phyloP scores from a whole-genome alignment of 805 yeast genomes.

The Candida fluviatilis region DNA sequence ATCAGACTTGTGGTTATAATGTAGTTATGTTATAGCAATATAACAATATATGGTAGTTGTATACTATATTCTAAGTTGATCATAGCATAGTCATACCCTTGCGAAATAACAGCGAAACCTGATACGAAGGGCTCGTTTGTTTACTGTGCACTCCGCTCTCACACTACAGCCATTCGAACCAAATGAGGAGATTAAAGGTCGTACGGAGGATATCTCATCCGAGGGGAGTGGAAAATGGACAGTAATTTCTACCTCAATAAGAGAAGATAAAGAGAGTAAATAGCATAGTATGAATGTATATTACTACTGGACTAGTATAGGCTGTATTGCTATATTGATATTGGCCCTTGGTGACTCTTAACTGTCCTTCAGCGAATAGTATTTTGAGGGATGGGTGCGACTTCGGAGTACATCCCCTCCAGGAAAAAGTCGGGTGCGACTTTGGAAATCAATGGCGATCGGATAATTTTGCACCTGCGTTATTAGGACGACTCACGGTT shows the following conservation, averaged over 20 bases:
- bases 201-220: not conserved
- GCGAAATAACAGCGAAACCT: too few species aligned
- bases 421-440: constrained; percentile 1
- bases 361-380: not conserved
- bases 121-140: too few species aligned
- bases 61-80: too few species aligned
- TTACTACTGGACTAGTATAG: too few species aligned
- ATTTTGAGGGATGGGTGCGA: not conserved
- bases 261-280: not conserved
- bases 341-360: not conserved
- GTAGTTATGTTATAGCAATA: too few species aligned
- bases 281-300: too few species aligned
- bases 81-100: too few species aligned
- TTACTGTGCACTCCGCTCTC: too few species aligned
- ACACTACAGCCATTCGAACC: too few species aligned
- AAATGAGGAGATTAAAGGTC: not conserved
- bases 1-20: too few species aligned
- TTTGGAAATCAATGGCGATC: not conserved
- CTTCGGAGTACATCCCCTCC: constrained; percentile 1
- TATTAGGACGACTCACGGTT: not conserved
- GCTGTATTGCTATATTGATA: not conserved
- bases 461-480: not conserved
- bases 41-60: too few species aligned
- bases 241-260: too few species aligned
- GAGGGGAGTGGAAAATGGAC: not conserved